Conservation (phyloP, 1,139 yeast species). For the Arxiozyma telluris region DNA sequence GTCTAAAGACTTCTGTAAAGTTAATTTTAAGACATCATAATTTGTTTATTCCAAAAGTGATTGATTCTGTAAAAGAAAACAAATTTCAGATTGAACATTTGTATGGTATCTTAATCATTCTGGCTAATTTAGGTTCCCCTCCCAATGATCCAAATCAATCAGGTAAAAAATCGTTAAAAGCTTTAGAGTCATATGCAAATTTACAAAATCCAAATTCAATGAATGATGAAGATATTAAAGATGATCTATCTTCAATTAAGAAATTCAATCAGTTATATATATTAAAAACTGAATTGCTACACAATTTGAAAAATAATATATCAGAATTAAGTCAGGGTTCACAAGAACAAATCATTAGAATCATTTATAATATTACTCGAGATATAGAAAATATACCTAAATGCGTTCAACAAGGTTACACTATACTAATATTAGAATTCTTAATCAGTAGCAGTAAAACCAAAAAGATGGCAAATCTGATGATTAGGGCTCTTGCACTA, state of each 20-base stretch:
- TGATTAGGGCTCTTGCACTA: slow-evolving; percentile 18
- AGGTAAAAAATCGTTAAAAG: slow-evolving; percentile 16
- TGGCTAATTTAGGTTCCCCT: slow-evolving; percentile 22
- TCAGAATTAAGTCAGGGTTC: slow-evolving; percentile 18
- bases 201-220: slow-evolving; percentile 11
- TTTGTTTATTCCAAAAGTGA: slow-evolving; percentile 13
- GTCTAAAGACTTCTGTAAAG: slow-evolving; percentile 23
- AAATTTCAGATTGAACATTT: slow-evolving; percentile 6
- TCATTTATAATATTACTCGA: slow-evolving; percentile 24
- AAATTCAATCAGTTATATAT: slow-evolving; percentile 18
- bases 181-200: slow-evolving; percentile 20
- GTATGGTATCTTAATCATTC: slow-evolving; percentile 24
- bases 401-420: slow-evolving; percentile 26
- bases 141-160: slow-evolving; percentile 13
- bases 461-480: slow-evolving; percentile 2
- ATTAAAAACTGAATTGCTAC: slow-evolving; percentile 17
- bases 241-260: slow-evolving; percentile 16
- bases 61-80: slow-evolving; percentile 10
- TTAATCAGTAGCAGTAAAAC: slow-evolving; percentile 12
- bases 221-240: slow-evolving; percentile 11
- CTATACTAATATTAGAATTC: slow-evolving; percentile 20
- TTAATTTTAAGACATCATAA: slow-evolving; percentile 15
- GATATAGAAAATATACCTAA: slow-evolving; percentile 12
- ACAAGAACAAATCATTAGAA: slow-evolving; percentile 21
- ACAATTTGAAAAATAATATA: slow-evolving; percentile 13